A percentile compares a stretch with the other conserved stretches of the same genome.
phyloP scores from a whole-genome alignment of 75 land plant genomes.

The Picea sitchensis region DNA sequence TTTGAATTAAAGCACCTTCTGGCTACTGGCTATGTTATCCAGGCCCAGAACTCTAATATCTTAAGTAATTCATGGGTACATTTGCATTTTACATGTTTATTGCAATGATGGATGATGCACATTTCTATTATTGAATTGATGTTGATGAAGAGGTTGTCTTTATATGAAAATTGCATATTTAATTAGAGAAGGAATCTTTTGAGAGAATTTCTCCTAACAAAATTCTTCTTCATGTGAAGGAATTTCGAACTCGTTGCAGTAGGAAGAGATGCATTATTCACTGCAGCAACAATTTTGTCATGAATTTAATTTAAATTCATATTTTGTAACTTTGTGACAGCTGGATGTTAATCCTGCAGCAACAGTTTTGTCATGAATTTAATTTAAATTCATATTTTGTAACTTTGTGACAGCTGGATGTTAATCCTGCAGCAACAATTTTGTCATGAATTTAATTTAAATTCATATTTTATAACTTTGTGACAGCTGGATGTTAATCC shows the following conservation, averaged over 20 bases:
- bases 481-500: neutral
- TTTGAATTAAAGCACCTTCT: neutral
- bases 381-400: neutral
- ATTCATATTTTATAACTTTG: neutral
- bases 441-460: neutral
- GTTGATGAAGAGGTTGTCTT: neutral
- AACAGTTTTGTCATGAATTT: neutral
- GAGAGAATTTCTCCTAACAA: neutral
- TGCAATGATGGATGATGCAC: neutral
- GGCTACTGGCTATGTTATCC: neutral
- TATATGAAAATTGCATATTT: neutral
- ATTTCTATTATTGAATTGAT: neutral
- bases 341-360: neutral
- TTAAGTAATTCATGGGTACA: too few relatives aligned
- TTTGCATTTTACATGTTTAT: neutral
- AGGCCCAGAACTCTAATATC: too few relatives aligned
- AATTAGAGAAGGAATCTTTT: neutral
- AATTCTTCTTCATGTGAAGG: neutral
- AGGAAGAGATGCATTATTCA: slow-evolving; percentile 8
- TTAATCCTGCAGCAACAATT: slow-evolving; percentile 1
- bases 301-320: neutral
- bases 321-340: neutral
- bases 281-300: slow-evolving; percentile 8
- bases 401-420: neutral
- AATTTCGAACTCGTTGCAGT: slow-evolving; percentile 1